Base-by-base conservation (phyloP, 2,329 filamentous ascomycete species). In the Alternaria gansuensis region DNA sequence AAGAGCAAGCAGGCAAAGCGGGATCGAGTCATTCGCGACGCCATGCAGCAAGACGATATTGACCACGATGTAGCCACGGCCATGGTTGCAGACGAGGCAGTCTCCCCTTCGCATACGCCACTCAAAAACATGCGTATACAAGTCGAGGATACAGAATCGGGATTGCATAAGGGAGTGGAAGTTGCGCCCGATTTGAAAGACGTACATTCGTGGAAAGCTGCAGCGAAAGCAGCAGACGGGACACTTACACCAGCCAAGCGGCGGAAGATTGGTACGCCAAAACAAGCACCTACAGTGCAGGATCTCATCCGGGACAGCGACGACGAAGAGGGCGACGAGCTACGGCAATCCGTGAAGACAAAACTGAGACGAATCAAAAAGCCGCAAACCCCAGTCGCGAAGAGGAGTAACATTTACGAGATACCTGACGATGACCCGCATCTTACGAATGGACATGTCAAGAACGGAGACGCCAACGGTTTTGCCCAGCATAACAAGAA, bases 281-380 rank as follows among this genome's bases (percentile, higher is more conserved):
- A 44, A 26, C 40, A 28, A 3, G 37, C 44, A 17, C 54, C 43
- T 37, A 59, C 37, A 17, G 44, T 59, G 7, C 51, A 33, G 10
- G 51, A 59, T 13, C 56, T 59, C 3, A 31, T 55, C n/a, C 37
- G 44, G 21, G 28, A 23, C 17, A 28, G 36, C 14, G 11, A 31
- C 8, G 50, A 52, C 6, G 31, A 51, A 23, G 34, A 51, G 2
- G 41, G 50, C 23, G 24, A 44, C 24, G 17, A 37, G n/a, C n/a
- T 28, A 36, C 31, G 29, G n/a, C 24, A 7, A 26, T 5, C 17
- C 39, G 40, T 34, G 14, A 59, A 46, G 45, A 40, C 44, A 5
- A 59, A 55, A 34, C 5, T 59, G 28, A 59, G 41, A 26, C 51
- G 51, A 21, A 41, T 59, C 13, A 59, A 55, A 23, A 59, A 55